Evolutionary conservation across 1,284 basidiomycete species (phyloP), one percentile per base, ranked within the genome.

Genomic region (Trichosporon sp.): DNA sequence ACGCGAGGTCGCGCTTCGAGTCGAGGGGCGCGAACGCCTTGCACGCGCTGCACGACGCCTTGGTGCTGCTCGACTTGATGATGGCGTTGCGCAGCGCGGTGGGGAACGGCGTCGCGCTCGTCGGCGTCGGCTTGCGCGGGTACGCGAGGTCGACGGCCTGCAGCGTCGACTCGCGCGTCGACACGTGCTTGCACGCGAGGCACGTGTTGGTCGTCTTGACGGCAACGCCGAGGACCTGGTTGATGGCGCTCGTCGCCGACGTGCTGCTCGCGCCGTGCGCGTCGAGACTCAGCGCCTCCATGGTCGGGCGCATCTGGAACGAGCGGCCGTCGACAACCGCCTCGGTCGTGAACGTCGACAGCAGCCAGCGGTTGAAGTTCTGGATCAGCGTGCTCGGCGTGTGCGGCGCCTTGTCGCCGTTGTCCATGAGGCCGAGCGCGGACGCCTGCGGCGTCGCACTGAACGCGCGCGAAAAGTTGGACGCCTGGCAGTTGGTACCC

Each of bases 391-490:
- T 89, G 1, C 89, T 89, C 77, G 97, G 95, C 29, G 91, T 86
- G 72, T 89, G 87, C 11, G 86, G 84, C 7, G 86, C 84, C 72
- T 94, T 90, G 56, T 90, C 87, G 12, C 93, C 92, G 74, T 91
- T 92, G 78, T 99, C 96, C 74, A 98, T 89, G 35, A 98, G 86
- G 38, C 95, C 94, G 29, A 98, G 89, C 9, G 92, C 90, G 70
- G 91, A 90, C 18, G 91, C 90, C 83, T 95, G 92, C 23, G 85
- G 84, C 32, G 84, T 86, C 23, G 90, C 89, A 18, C 92, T 91
- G 62, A 98, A 92, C 0, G 95, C 92, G 80, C 94, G 91, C 78
- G 95, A 95, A 76, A 98, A 98, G 82, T 99, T 99, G 79, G 91
- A 94, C 5, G 95, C 90, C 80, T 98, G 97, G 78, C 96, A 98